Evolutionary conservation across 2,329 filamentous ascomycete genomes (phyloP), one percentile per base, ranked within the genome.

Genomic region (Macroventuria anomochaeta): DNA sequence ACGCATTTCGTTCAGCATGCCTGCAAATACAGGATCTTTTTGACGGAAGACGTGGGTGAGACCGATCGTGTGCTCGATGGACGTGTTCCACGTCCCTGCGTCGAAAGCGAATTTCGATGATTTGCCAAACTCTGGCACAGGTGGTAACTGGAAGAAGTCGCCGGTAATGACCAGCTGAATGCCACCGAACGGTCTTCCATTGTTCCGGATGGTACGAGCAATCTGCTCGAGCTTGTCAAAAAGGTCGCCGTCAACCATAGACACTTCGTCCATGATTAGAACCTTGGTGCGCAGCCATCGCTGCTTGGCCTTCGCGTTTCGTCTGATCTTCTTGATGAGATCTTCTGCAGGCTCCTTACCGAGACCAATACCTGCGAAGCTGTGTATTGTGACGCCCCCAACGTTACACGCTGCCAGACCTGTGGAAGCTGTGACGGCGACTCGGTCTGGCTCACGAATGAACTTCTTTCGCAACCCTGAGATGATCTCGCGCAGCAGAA

Each of bases 1-100:
- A 41, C 95, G 88, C 91, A 99, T 97, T 74, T 99, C 93, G 69
- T 99, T 99, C 44, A 99, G 83, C 93, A 99, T 99, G 5, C 83
- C 81, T 11, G 95, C 95, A 74, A 99, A 99, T 20, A 89, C 87
- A 7, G 85, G 85, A 70, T 99, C 95, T 60, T 90, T 92, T 71
- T 99, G 95, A 77, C 95, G 91, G 78, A 99, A 99, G 10, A 99
- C 91, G 67, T 97, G 90, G 1, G 93, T 96, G 42, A 99, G 79
- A 7, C 93, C 91, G 69, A 99, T 97, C 0, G 95, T 99, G 71
- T 97, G 93, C 68, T 96, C 88, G 57, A 99, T 96, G 1, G 89
- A 90, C 1, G 92, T 96, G 52, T 83, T 88, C 95, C 96, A 99
- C 0, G 93, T 96, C 2, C 85, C 85, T 7, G 93, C 93, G 66